Evolutionary conservation across 352 stramenopile species (phyloP).

Genomic region (Pythium apleroticum): DNA sequence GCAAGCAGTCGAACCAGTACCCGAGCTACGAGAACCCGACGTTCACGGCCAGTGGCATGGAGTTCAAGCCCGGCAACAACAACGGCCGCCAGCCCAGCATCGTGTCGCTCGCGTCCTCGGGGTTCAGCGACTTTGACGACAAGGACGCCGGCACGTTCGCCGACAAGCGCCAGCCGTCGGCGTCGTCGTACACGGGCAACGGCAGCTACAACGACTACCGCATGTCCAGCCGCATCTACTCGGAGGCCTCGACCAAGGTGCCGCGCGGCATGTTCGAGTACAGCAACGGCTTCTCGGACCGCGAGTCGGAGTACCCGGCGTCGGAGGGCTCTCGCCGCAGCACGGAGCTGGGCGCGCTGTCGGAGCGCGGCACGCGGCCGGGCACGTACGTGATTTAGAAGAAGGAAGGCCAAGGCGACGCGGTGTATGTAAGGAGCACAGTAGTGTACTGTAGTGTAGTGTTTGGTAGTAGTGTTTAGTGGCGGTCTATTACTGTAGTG

Average conservation of each 20-base stretch:
- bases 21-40: conserved; percentile 22
- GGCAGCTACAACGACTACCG: conserved; percentile 4
- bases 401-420: neutral
- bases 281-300: conserved; percentile 14
- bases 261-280: conserved; percentile 7
- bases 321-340: conserved; percentile 9
- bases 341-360: conserved; percentile 21
- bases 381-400: conserved; percentile 17
- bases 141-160: conserved; percentile 1
- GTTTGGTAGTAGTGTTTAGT: too few species aligned
- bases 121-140: conserved; percentile 11
- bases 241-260: conserved; percentile 4
- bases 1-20: conserved; percentile 9
- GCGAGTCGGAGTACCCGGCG: conserved; percentile 14
- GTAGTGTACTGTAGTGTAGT: neutral
- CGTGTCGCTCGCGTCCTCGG: conserved; percentile 10
- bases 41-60: conserved; percentile 19
- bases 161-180: conserved; percentile 10
- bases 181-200: conserved; percentile 4
- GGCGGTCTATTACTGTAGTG: too few species aligned
- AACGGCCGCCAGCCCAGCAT: conserved; percentile 4
- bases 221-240: conserved; percentile 19
- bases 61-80: conserved; percentile 9
- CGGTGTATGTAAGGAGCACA: neutral
- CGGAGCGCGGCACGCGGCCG: conserved; percentile 7